Percentiles rank a stretch among this genome's conserved stretches.
These are phyloP conservation scores for Wickerhamiella vanderwaltii DNA, from an alignment of 805 yeast species.

Conservation along the genomic window DNA sequence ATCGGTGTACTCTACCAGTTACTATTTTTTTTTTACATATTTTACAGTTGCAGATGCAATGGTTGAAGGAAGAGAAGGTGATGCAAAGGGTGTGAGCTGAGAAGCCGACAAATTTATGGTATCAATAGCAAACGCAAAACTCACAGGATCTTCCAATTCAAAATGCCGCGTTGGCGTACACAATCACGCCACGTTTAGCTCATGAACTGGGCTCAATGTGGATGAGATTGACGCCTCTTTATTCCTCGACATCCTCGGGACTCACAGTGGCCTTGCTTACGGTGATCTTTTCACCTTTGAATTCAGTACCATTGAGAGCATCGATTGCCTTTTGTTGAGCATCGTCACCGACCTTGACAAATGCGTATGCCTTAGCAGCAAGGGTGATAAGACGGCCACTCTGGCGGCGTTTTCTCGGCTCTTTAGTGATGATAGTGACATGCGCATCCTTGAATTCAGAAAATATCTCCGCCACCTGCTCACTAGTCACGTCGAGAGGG, in stretches of 20 bases:
- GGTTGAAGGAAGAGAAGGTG: too few species aligned
- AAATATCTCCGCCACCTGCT: slow-evolving; percentile 36
- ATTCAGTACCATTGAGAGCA: slow-evolving; percentile 50
- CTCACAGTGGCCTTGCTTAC: slow-evolving; percentile 33
- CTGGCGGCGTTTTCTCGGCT: slow-evolving; percentile 11
- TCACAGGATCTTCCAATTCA: too few species aligned
- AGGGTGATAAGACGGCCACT: not conserved
- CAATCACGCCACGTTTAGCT: too few species aligned
- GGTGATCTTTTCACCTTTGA: slow-evolving; percentile 52
- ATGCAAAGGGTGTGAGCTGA: too few species aligned
- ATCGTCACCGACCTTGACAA: slow-evolving; percentile 47
- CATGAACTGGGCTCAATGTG: too few species aligned
- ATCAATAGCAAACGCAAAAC: too few species aligned
- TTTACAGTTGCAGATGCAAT: too few species aligned
- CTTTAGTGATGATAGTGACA: slow-evolving; percentile 23
- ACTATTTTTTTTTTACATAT: too few species aligned
- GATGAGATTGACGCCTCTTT: too few species aligned
- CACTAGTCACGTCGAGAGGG: slow-evolving; percentile 38
- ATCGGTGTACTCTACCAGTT: too few species aligned
- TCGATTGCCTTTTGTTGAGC: slow-evolving; percentile 61
- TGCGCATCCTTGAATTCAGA: slow-evolving; percentile 22
- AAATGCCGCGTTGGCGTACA: too few species aligned
- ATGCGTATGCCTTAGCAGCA: slow-evolving; percentile 32
- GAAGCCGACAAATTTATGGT: too few species aligned
- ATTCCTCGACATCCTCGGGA: slow-evolving; percentile 5